Percentiles rank a stretch among this genome's conserved stretches.
Conservation (phyloP, 192 early-diverging fungal species). For the Diversispora epigaea region DNA sequence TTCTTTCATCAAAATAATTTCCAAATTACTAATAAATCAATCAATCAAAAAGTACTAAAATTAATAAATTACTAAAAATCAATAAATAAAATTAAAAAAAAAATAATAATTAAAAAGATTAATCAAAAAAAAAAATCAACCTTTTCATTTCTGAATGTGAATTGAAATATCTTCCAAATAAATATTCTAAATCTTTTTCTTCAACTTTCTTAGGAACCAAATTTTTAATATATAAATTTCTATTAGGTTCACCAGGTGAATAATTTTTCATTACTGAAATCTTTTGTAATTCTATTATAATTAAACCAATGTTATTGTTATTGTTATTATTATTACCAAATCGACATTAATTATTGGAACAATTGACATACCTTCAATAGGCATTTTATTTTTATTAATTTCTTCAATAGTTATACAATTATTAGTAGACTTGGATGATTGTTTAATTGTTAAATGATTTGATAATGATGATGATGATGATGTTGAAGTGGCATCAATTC, state of each 20-base stretch:
- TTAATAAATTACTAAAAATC: too few species aligned
- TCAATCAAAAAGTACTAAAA: neutral
- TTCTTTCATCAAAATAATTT: conserved; percentile 44
- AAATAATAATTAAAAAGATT: conserved; percentile 15
- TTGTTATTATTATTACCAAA: neutral
- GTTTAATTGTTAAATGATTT: conserved; percentile 13
- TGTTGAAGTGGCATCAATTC: neutral
- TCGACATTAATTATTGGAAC: neutral
- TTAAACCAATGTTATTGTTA: neutral
- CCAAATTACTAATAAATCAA: conserved; percentile 21
- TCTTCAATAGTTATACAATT: conserved; percentile 27
- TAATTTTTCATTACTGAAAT: conserved; percentile 46
- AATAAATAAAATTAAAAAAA: conserved; percentile 3
- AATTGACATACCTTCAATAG: conserved; percentile 13
- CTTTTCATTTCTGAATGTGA: conserved; percentile 13
- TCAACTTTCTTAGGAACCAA: conserved; percentile 39
- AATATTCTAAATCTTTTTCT: conserved; percentile 32
- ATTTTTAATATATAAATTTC: conserved; percentile 50
- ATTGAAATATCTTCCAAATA: conserved; percentile 39
- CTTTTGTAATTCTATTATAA: conserved; percentile 41
- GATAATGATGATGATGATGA: neutral
- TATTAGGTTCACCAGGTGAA: conserved; percentile 36
- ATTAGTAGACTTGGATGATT: neutral
- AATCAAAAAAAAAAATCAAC: neutral
- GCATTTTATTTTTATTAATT: conserved; percentile 26